A percentile compares a stretch with the other conserved stretches of the same genome.
These are phyloP conservation scores for Nothophoma quercina DNA, from an alignment of 2,329 filamentous ascomycete species.

Conservation along the genomic window DNA sequence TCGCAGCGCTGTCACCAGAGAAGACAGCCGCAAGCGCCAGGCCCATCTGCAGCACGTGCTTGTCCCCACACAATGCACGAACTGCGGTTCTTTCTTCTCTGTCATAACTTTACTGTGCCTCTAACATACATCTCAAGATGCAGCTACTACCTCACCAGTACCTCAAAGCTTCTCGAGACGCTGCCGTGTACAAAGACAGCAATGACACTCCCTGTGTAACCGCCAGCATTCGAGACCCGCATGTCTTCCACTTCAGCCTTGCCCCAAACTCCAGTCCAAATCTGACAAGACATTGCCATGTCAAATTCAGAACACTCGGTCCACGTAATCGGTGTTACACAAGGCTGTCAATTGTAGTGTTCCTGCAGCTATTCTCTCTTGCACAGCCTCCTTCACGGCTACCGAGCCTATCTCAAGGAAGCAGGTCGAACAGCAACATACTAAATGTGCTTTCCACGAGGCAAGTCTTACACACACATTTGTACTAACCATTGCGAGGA, in stretches of 20 bases:
- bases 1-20: slow-evolving; percentile 12
- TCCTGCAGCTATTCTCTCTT: slow-evolving; percentile 12
- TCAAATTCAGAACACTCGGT: slow-evolving; percentile 10
- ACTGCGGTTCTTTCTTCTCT: slow-evolving; percentile 15
- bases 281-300: slow-evolving; percentile 7
- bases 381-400: slow-evolving; percentile 15
- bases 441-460: background rate
- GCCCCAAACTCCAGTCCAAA: slow-evolving; percentile 11
- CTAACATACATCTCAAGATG: slow-evolving; percentile 17
- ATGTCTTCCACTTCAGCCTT: slow-evolving; percentile 7
- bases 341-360: slow-evolving; percentile 6
- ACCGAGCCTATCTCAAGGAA: slow-evolving; percentile 9
- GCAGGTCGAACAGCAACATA: slow-evolving; percentile 1
- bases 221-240: slow-evolving; percentile 18
- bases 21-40: slow-evolving; percentile 15
- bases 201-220: slow-evolving; percentile 19
- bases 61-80: slow-evolving; percentile 8
- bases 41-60: slow-evolving; percentile 21
- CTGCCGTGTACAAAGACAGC: slow-evolving; percentile 17
- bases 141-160: slow-evolving; percentile 21
- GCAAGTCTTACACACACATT: background rate
- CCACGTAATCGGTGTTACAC: slow-evolving; percentile 13
- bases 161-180: slow-evolving; percentile 9
- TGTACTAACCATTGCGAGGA: background rate
- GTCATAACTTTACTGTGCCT: slow-evolving; percentile 14